Percentiles rank a stretch among this genome's conserved stretches.
phyloP scores from a whole-genome alignment of 441 rosid genomes.

The Populus hybrid region DNA sequence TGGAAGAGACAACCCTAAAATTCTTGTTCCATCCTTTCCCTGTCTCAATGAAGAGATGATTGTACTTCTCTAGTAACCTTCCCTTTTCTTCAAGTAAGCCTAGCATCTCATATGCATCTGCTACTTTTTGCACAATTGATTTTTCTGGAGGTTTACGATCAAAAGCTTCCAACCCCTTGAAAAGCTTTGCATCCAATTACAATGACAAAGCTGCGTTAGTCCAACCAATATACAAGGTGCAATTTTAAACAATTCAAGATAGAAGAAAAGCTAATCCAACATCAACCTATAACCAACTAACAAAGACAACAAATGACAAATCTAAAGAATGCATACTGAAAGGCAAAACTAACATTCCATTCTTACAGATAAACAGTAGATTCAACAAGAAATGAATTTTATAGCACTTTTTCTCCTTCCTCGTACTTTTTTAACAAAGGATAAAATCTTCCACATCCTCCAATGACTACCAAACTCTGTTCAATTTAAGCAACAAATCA shows the following conservation, averaged over 20 bases:
- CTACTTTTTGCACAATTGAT: slow-evolving; percentile 70
- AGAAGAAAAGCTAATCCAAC: background rate
- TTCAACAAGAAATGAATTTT: background rate
- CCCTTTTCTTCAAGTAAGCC: slow-evolving; percentile 71
- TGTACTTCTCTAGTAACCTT: slow-evolving; percentile 55
- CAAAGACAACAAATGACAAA: background rate
- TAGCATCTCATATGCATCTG: slow-evolving; percentile 71
- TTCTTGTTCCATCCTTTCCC: slow-evolving; percentile 27
- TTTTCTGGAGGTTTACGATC: slow-evolving; percentile 77
- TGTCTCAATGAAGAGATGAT: slow-evolving; percentile 38
- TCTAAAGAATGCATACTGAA: background rate
- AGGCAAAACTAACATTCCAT: background rate
- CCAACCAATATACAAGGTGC: background rate
- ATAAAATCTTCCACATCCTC: background rate
- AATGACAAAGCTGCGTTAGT: slow-evolving; percentile 7
- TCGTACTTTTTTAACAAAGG: background rate
- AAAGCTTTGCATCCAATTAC: slow-evolving; percentile 53
- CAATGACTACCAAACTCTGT: background rate
- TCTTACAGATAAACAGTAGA: background rate
- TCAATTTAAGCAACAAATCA: background rate
- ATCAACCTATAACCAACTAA: background rate
- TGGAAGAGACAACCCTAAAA: slow-evolving; percentile 26
- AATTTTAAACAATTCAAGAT: background rate
- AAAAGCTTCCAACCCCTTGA: slow-evolving; percentile 76
- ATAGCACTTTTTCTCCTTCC: background rate